Evolutionary conservation across 176 grass and related monocot genomes (phyloP).

Genomic region (Cenchrus fungigraminus): DNA sequence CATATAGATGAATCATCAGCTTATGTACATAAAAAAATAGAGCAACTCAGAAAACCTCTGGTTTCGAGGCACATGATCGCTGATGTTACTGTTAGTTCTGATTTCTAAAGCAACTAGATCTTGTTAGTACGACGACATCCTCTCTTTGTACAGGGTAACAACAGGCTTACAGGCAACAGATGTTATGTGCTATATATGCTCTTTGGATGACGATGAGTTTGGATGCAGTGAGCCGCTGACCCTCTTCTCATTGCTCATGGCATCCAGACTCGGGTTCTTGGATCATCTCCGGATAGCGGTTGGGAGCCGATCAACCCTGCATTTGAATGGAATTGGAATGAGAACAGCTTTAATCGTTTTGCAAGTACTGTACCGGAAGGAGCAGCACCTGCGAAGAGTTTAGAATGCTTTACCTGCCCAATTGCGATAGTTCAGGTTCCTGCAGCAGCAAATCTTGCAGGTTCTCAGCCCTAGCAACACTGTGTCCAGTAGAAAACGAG

Average conservation of each 20-base stretch:
- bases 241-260: not conserved
- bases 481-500: slow-evolving; percentile 40
- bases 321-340: slow-evolving; percentile 34
- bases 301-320: slow-evolving; percentile 66
- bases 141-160: slow-evolving; percentile 27
- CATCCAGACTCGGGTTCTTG: not conserved
- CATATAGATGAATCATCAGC: not conserved
- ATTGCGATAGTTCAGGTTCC: slow-evolving; percentile 74
- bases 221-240: not conserved
- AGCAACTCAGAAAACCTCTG: not conserved
- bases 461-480: slow-evolving; percentile 48
- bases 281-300: slow-evolving; percentile 5
- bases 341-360: slow-evolving; percentile 6
- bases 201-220: not conserved
- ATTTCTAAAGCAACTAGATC: slow-evolving; percentile 6
- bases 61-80: not conserved
- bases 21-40: not conserved
- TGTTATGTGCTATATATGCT: not conserved
- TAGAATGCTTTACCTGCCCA: slow-evolving; percentile 64
- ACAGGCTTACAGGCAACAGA: not conserved
- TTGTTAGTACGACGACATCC: not conserved
- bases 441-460: slow-evolving; percentile 83
- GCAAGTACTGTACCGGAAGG: slow-evolving; percentile 11
- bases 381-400: not conserved
- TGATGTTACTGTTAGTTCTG: not conserved